Percentiles rank a stretch among this genome's conserved stretches.
These are phyloP conservation scores for Apiotrichum sp. DNA, from an alignment of 1,284 basidiomycete species.

Conservation along the genomic window DNA sequence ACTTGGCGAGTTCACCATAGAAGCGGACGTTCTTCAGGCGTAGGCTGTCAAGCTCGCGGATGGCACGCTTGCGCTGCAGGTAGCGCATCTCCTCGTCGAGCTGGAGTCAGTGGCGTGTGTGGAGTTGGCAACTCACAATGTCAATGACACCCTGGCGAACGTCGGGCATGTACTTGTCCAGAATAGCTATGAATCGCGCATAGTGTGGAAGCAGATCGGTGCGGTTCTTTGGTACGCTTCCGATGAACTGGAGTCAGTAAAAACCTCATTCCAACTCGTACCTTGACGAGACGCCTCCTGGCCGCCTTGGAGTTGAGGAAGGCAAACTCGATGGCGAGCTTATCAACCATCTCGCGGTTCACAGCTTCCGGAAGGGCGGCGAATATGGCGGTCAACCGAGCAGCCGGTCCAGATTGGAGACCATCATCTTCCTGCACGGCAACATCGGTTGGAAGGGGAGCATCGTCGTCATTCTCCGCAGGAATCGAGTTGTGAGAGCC, in stretches of 20 bases:
- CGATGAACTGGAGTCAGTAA: conserved; percentile 60
- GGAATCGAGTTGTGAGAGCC: not conserved
- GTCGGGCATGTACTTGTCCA: conserved; percentile 91
- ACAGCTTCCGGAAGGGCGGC: conserved; percentile 88
- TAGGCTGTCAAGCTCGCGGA: conserved; percentile 78
- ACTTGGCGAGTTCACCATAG: conserved; percentile 89
- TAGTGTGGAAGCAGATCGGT: conserved; percentile 92
- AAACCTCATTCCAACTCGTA: conserved; percentile 36
- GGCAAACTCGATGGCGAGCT: conserved; percentile 90
- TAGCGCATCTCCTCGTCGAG: conserved; percentile 96
- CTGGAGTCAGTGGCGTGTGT: conserved; percentile 48
- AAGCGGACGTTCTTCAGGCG: conserved; percentile 88
- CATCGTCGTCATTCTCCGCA: conserved; percentile 43
- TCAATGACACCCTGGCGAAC: conserved; percentile 74
- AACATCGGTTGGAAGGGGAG: conserved; percentile 6
- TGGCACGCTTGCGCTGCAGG: conserved; percentile 86
- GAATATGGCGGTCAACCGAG: conserved; percentile 84
- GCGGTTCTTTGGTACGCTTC: conserved; percentile 77
- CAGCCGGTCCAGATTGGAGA: conserved; percentile 70
- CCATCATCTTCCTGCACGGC: conserved; percentile 40
- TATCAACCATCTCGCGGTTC: conserved; percentile 86
- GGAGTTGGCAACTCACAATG: conserved; percentile 52
- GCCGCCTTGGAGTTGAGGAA: conserved; percentile 94
- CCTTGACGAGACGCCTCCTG: conserved; percentile 79
- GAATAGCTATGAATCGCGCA: conserved; percentile 76